Evolutionary conservation across 176 grass and related monocot genomes (phyloP).

Genomic region (sorghum (Sorghum bicolor)): DNA sequence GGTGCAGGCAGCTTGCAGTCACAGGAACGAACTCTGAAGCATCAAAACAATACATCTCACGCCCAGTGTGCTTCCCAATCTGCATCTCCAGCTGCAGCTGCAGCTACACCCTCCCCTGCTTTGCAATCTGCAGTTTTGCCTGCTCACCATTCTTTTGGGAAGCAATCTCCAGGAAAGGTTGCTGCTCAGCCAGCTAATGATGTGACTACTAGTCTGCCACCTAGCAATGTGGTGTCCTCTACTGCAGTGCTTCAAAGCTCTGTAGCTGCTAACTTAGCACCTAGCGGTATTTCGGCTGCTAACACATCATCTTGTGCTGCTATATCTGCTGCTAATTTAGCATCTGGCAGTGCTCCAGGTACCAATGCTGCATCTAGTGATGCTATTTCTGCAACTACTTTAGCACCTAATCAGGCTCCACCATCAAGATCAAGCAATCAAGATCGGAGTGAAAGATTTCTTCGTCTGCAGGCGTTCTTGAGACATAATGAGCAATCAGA

Average conservation of each 20-base stretch:
- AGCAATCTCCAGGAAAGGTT: slow-evolving; percentile 34
- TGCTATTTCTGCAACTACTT: slow-evolving; percentile 24
- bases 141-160: not conserved
- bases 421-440: slow-evolving; percentile 39
- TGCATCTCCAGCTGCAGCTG: slow-evolving; percentile 15
- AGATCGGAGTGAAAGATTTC: slow-evolving; percentile 72
- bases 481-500: slow-evolving; percentile 71
- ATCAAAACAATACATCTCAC: slow-evolving; percentile 17
- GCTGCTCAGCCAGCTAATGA: slow-evolving; percentile 10
- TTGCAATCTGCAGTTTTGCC: slow-evolving; percentile 9
- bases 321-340: slow-evolving; percentile 26
- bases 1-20: not conserved
- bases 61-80: slow-evolving; percentile 1
- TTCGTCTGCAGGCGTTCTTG: slow-evolving; percentile 69
- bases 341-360: slow-evolving; percentile 5
- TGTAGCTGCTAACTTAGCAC: slow-evolving; percentile 18
- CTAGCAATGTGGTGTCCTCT: slow-evolving; percentile 19
- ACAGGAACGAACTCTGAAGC: slow-evolving; percentile 38
- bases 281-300: slow-evolving; percentile 12
- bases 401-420: not conserved
- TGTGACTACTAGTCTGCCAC: slow-evolving; percentile 23
- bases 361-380: slow-evolving; percentile 14
- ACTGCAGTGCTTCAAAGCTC: slow-evolving; percentile 14
- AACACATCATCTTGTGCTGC: slow-evolving; percentile 19
- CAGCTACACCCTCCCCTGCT: slow-evolving; percentile 24